Evolutionary conservation across 306 rosid genomes (phyloP).

Genomic region (Trichosanthes cucumerina): DNA sequence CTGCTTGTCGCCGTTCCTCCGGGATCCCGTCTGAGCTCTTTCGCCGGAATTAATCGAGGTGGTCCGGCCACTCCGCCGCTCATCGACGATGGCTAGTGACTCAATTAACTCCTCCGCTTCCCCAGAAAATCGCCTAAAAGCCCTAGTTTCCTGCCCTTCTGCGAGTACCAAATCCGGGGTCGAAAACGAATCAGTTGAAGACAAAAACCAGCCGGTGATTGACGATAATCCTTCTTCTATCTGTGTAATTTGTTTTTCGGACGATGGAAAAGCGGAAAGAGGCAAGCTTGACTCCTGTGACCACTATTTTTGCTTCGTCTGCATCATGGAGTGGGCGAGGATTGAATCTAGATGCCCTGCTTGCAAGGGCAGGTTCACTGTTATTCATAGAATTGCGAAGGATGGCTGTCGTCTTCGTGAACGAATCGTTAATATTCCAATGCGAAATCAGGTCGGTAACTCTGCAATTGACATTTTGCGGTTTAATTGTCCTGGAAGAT

Average conservation of each 20-base stretch:
- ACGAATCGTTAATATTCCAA: conserved; percentile 43
- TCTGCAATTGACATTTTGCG: not conserved
- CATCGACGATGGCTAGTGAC: conserved; percentile 25
- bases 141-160: conserved; percentile 4
- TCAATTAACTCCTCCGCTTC: conserved; percentile 4
- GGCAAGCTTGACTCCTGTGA: conserved; percentile 70
- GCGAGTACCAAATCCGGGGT: not conserved
- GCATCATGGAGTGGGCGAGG: conserved; percentile 80
- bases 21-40: not conserved
- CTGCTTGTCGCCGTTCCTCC: not conserved
- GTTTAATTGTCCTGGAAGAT: not conserved
- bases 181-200: not conserved
- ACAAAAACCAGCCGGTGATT: not conserved
- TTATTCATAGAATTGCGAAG: conserved; percentile 39
- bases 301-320: conserved; percentile 65
- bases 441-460: conserved; percentile 51
- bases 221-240: conserved; percentile 9
- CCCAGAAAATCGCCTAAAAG: conserved; percentile 34
- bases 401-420: conserved; percentile 21
- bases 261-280: conserved; percentile 29
- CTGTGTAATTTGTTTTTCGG: conserved; percentile 58
- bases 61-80: not conserved
- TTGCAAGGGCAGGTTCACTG: conserved; percentile 60
- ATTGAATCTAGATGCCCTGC: conserved; percentile 75
- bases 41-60: not conserved